Evolutionary conservation across 352 stramenopile genomes (phyloP).

Genomic region (Aphanomyces euteiches): DNA sequence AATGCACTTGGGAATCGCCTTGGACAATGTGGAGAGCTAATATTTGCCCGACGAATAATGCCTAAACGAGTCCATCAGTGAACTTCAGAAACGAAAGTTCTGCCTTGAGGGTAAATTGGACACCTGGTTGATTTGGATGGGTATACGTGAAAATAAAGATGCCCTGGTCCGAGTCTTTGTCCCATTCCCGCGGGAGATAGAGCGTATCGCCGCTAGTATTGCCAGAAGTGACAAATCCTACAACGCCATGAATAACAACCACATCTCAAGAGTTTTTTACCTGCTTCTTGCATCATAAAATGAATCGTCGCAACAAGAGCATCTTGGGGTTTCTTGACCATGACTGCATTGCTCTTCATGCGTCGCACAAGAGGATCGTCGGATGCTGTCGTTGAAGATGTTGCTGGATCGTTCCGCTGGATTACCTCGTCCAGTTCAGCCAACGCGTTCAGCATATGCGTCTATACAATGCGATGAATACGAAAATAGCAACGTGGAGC

Average conservation of each 20-base stretch:
- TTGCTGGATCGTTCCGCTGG: not conserved
- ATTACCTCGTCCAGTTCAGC: slow-evolving; percentile 39
- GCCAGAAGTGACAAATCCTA: slow-evolving; percentile 21
- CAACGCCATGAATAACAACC: not conserved
- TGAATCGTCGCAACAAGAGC: slow-evolving; percentile 70
- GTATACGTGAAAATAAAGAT: slow-evolving; percentile 57
- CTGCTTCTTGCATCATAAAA: slow-evolving; percentile 60
- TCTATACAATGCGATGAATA: slow-evolving; percentile 36
- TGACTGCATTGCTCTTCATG: slow-evolving; percentile 47
- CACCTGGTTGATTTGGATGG: slow-evolving; percentile 45
- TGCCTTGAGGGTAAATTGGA: slow-evolving; percentile 69
- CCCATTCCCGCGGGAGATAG: slow-evolving; percentile 38
- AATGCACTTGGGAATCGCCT: slow-evolving; percentile 58
- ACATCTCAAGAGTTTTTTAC: slow-evolving; percentile 35
- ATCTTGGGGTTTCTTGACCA: slow-evolving; percentile 50
- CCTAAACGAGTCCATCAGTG: slow-evolving; percentile 37
- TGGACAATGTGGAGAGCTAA: slow-evolving; percentile 78
- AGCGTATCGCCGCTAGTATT: slow-evolving; percentile 33
- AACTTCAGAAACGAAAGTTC: not conserved
- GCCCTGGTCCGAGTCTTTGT: slow-evolving; percentile 40
- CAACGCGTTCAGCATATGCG: slow-evolving; percentile 68
- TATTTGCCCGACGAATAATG: slow-evolving; percentile 67
- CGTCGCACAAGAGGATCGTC: slow-evolving; percentile 42
- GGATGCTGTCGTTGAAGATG: slow-evolving; percentile 19
- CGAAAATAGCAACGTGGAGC: not conserved